phyloP scores from a whole-genome alignment of 768 basidiomycete species.

The Dentipellis sp. region DNA sequence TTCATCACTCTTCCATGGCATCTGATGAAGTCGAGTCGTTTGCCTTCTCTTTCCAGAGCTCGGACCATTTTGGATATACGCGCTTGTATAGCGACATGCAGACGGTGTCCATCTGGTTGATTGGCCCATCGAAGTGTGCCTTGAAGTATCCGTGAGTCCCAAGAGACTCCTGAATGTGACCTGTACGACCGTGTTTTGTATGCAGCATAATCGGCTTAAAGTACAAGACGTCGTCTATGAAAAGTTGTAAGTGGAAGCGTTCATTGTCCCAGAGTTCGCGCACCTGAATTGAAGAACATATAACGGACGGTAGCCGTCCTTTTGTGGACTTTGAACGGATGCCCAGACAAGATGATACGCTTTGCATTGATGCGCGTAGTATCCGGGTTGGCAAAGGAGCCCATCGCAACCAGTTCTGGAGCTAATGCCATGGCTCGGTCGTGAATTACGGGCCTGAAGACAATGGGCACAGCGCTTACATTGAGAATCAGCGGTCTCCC shows the following conservation, averaged over 20 bases:
- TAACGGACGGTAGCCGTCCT: conserved; percentile 96
- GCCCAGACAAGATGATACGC: conserved; percentile 89
- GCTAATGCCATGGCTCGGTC: conserved; percentile 29
- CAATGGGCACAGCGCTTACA: conserved; percentile 32
- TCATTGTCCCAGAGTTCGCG: conserved; percentile 12
- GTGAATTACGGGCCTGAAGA: not conserved
- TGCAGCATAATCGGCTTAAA: conserved; percentile 90
- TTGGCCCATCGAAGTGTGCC: conserved; percentile 87
- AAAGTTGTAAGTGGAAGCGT: conserved; percentile 4
- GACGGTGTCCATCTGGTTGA: conserved; percentile 94
- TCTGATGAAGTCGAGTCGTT: conserved; percentile 7
- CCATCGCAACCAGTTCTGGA: conserved; percentile 82
- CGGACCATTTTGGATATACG: conserved; percentile 83
- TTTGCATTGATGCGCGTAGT: conserved; percentile 89
- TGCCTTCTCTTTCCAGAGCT: conserved; percentile 31
- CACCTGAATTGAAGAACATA: conserved; percentile 94
- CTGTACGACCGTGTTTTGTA: conserved; percentile 84
- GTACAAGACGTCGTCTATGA: conserved; percentile 75
- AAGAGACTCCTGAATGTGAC: conserved; percentile 86
- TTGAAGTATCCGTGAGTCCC: conserved; percentile 98
- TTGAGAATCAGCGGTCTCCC: conserved; percentile 57
- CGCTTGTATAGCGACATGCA: conserved; percentile 96
- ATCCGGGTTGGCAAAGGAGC: conserved; percentile 80
- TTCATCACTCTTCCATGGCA: conserved; percentile 16
- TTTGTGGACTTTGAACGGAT: conserved; percentile 95